These are phyloP conservation scores for Hericium coralloides DNA, from an alignment of 768 basidiomycete genomes.

Conservation along the genomic window DNA sequence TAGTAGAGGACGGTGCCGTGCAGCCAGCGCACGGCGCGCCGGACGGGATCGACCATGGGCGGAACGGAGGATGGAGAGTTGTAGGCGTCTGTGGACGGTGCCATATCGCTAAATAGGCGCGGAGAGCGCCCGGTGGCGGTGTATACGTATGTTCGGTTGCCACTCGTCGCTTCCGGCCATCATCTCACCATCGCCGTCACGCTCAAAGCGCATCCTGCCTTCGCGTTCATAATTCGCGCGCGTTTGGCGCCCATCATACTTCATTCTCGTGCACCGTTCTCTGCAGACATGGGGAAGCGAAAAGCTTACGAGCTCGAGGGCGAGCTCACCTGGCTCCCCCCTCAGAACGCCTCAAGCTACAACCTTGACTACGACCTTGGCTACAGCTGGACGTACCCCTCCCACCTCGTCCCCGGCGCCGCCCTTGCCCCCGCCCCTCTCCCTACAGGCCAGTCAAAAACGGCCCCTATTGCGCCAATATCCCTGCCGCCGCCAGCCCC, in stretches of 20 bases:
- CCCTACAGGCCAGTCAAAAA: conserved; percentile 6
- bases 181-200: too few species aligned
- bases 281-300: conserved; percentile 13
- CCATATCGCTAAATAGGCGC: neutral
- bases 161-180: neutral
- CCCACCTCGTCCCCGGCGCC: neutral
- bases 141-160: neutral
- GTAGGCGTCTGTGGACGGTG: neutral
- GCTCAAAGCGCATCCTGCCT: neutral
- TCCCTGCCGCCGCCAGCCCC: neutral
- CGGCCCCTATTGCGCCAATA: conserved; percentile 1
- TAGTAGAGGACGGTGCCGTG: conserved; percentile 10
- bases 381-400: neutral
- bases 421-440: neutral
- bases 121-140: neutral
- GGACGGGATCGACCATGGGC: conserved; percentile 3
- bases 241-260: neutral
- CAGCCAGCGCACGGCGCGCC: conserved; percentile 19
- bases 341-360: neutral
- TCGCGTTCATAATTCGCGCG: neutral
- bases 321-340: too few species aligned
- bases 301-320: conserved; percentile 9
- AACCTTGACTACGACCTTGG: neutral
- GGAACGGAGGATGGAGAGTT: too few species aligned
- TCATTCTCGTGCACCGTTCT: neutral